Percentiles rank a stretch among this genome's conserved stretches.
Conservation (phyloP, 306 rosid genomes). For the Vigna radiata region DNA sequence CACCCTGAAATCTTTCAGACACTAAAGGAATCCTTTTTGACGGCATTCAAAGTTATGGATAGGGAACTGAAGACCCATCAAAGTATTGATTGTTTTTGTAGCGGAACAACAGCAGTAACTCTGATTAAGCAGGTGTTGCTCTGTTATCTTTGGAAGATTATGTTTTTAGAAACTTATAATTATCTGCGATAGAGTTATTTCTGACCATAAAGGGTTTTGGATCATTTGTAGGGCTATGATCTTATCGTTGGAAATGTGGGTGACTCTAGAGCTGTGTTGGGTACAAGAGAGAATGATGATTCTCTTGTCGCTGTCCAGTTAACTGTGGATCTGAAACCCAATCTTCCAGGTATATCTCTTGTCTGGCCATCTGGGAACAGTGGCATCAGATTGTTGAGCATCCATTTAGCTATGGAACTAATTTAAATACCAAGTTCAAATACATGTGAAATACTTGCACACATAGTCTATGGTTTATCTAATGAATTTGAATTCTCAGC, state of each 20-base stretch:
- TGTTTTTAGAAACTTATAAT: constrained; percentile 3
- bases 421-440: background rate
- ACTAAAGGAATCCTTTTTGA: constrained; percentile 80
- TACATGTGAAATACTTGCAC: background rate
- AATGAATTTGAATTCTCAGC: background rate
- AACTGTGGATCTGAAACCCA: constrained; percentile 99
- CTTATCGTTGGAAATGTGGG: constrained; percentile 91
- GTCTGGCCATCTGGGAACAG: background rate
- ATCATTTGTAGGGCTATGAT: constrained; percentile 73
- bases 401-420: constrained; percentile 15
- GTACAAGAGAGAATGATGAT: constrained; percentile 74
- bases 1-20: constrained; percentile 76
- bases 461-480: background rate
- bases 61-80: constrained; percentile 82
- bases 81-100: constrained; percentile 85
- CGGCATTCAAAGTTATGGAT: constrained; percentile 90
- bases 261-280: constrained; percentile 95
- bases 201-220: constrained; percentile 40
- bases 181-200: constrained; percentile 37
- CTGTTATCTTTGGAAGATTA: constrained; percentile 22
- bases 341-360: constrained; percentile 82
- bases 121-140: constrained; percentile 83
- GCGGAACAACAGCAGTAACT: constrained; percentile 98
- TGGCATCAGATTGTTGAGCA: constrained; percentile 8
- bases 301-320: constrained; percentile 81